Conservation (phyloP, 257 asterid genomes). For the Rauvolfia tetraphylla region DNA sequence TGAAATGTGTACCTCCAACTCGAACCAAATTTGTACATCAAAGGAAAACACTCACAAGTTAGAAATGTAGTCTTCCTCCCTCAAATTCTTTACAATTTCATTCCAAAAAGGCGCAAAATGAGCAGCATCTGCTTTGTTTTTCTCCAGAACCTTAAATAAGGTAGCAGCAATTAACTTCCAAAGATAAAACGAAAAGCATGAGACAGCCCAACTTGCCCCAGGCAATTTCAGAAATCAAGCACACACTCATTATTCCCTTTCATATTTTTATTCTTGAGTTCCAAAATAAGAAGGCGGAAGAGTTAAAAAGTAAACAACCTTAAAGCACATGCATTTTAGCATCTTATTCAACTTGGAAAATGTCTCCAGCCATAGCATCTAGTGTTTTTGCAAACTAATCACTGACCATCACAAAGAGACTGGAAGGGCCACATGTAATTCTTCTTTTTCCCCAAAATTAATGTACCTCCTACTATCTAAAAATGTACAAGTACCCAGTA, state of each 20-base stretch:
- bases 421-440: background rate
- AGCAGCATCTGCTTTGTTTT: conserved; percentile 71
- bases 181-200: conserved; percentile 10
- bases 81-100: conserved; percentile 75
- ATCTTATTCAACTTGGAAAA: background rate
- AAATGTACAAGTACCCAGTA: no score
- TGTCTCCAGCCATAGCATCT: background rate
- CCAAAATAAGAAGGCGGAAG: no score
- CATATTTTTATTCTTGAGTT: no score
- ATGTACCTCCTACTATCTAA: no score
- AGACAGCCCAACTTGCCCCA: background rate
- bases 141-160: conserved; percentile 51
- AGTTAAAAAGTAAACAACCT: no score
- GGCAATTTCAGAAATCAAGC: background rate
- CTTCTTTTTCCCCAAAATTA: no score
- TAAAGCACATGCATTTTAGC: background rate
- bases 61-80: conserved; percentile 89
- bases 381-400: background rate
- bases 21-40: background rate
- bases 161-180: conserved; percentile 19
- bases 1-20: conserved; percentile 14
- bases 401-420: background rate
- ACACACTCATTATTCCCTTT: background rate
- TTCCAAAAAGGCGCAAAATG: conserved; percentile 97
- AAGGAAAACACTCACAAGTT: conserved; percentile 55